Conservation (phyloP, 768 basidiomycete species). For the Podaxis pistillaris region DNA sequence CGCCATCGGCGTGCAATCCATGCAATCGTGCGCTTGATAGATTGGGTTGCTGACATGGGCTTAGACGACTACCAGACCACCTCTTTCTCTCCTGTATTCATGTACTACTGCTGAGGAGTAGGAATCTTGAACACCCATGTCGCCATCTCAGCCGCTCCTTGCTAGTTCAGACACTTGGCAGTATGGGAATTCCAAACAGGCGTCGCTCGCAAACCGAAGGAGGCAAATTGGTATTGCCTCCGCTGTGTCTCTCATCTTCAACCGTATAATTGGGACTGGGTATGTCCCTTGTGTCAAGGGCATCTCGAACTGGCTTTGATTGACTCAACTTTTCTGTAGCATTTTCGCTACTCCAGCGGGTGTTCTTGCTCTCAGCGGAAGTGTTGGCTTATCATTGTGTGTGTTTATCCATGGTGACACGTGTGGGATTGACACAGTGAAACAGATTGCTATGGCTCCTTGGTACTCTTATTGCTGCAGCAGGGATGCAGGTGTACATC, state of each 20-base stretch:
- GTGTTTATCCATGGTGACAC: conserved; percentile 5
- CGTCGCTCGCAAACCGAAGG: not conserved
- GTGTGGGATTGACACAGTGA: not conserved
- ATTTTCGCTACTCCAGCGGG: conserved; percentile 42
- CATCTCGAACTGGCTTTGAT: not conserved
- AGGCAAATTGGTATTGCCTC: conserved; percentile 27
- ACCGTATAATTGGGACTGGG: conserved; percentile 37
- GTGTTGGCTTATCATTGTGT: conserved; percentile 38
- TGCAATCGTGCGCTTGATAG: not conserved
- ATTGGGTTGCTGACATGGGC: not conserved
- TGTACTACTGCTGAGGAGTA: not conserved
- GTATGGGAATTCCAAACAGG: not conserved
- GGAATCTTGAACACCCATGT: not conserved
- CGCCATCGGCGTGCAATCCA: not conserved
- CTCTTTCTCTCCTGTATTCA: not conserved
- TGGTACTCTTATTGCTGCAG: conserved; percentile 32
- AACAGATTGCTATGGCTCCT: conserved; percentile 34
- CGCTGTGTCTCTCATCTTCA: conserved; percentile 37
- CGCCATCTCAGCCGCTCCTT: not conserved
- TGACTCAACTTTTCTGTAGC: conserved; percentile 15
- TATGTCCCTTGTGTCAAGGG: conserved; percentile 16
- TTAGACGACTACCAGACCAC: not conserved
- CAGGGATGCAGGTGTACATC: conserved; percentile 37
- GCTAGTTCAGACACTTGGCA: not conserved
- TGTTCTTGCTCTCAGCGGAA: conserved; percentile 37